Evolutionary conservation across 2,329 filamentous ascomycete species (phyloP), one percentile per base, ranked within the genome.

Genomic region (Calonectria pteridis): DNA sequence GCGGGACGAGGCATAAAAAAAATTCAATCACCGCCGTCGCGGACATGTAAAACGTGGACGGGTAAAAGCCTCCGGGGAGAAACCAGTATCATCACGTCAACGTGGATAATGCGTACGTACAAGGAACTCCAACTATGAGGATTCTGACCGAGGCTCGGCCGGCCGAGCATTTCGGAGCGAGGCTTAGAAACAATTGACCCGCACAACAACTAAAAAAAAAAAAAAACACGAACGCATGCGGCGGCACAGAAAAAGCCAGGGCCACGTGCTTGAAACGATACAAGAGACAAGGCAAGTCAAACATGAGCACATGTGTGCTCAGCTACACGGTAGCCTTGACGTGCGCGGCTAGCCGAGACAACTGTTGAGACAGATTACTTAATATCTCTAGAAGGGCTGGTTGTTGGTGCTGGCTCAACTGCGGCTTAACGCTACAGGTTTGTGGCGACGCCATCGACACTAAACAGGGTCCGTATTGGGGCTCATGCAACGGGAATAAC

Each of bases 401-500:
- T 40, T 40, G 29, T 64, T 64, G 59, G 59, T 31, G 59, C 59
- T 46, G 59, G 59, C 35, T 29, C 46, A 69, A 71, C 62, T 72
- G 75, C 75, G 75, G 76, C 75, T 79, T 72, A 73, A 62, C 55
- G 16, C 35, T 14, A 71, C 23, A 50, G 29, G n/a, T 63, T 68
- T 73, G 69, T 74, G 67, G 69, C 72, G 69, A 67, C 67, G 74
- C 73, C 74, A 76, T 65, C 67, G 37, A 26, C 63, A 62, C 55
- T 62, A 62, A 62, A 62, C 33, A 40, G 29, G 46, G 46, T n/a
- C 58, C 59, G 31, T 46, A 59, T 50, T 69, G 72, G 51, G 55
- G 69, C 64, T 71, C 63, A 49, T 68, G 55, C 55, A 35, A 69
- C 73, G 73, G 75, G 75, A 76, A 76, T 76, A 76, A 71, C 73